Percentiles rank a stretch among this genome's conserved stretches.
Conservation (phyloP, 768 basidiomycete species). For the Lentinus tigrinus region DNA sequence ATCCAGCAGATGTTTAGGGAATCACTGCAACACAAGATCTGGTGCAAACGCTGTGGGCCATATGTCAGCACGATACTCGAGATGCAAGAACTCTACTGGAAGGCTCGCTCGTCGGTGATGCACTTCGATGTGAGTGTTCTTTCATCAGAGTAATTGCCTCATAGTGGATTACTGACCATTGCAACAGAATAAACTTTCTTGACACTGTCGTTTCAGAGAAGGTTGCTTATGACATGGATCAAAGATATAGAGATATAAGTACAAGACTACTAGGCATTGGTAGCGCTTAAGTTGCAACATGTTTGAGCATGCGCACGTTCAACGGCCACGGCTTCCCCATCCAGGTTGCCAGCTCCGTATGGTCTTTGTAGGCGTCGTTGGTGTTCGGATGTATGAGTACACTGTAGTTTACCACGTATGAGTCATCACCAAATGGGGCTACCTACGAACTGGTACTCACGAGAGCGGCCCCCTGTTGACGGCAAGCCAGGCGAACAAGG, state of each 20-base stretch:
- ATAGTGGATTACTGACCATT: too few relatives aligned
- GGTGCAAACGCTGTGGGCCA: background rate
- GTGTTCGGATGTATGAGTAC: conserved; percentile 76
- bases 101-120: background rate
- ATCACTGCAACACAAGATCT: background rate
- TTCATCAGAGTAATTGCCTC: too few relatives aligned
- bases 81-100: background rate
- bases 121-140: background rate
- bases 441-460: conserved; percentile 35
- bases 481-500: conserved; percentile 65
- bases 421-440: background rate
- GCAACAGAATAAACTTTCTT: background rate
- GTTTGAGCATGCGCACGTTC: conserved; percentile 39
- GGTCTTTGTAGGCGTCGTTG: conserved; percentile 51
- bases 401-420: conserved; percentile 31
- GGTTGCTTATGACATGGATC: too few relatives aligned
- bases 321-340: conserved; percentile 65
- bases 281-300: background rate
- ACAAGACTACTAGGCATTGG: too few relatives aligned
- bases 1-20: background rate
- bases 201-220: too few relatives aligned
- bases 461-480: conserved; percentile 71
- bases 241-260: too few relatives aligned
- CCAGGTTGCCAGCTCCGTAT: conserved; percentile 64
- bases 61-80: background rate